Percentiles rank a stretch among this genome's conserved stretches.
Evolutionary conservation across 192 early-diverging fungal genomes (phyloP).

Genomic region (Entomortierella lignicola): DNA sequence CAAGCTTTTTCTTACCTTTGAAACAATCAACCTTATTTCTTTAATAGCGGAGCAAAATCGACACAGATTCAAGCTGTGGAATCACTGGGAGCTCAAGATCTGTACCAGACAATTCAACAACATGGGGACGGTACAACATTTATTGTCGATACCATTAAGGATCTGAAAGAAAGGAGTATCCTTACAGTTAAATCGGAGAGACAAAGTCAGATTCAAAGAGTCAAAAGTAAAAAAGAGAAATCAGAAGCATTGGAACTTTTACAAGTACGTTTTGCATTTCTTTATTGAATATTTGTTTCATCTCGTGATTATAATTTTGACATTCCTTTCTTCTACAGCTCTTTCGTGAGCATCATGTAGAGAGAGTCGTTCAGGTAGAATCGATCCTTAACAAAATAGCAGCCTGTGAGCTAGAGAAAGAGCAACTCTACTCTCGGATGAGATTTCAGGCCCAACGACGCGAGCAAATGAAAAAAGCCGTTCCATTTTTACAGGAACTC

Average conservation of each 20-base stretch:
- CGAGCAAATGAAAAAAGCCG: slow-evolving; percentile 11
- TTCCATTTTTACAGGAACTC: slow-evolving; percentile 20
- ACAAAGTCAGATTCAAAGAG: not conserved
- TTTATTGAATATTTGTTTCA: too few species aligned
- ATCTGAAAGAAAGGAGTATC: not conserved
- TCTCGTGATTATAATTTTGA: too few species aligned
- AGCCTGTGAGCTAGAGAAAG: slow-evolving; percentile 19
- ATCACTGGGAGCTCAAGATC: not conserved
- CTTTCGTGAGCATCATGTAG: slow-evolving; percentile 24
- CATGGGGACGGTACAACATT: not conserved
- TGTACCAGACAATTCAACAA: not conserved
- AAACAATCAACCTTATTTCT: not conserved
- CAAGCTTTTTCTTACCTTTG: not conserved
- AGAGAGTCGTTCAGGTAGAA: slow-evolving; percentile 34
- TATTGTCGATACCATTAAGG: not conserved
- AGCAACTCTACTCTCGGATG: slow-evolving; percentile 27
- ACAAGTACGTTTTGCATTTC: slow-evolving; percentile 1
- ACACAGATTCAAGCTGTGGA: not conserved
- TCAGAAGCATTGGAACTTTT: slow-evolving; percentile 10
- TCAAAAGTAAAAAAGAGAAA: not conserved
- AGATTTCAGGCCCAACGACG: slow-evolving; percentile 17
- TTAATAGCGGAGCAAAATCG: not conserved
- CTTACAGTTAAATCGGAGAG: not conserved
- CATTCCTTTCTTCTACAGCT: not conserved
- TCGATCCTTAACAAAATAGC: slow-evolving; percentile 13